A percentile compares a stretch with the other conserved stretches of the same genome.
Evolutionary conservation across 768 basidiomycete species (phyloP).

Genomic region (Porpolomopsis calyptriformis): DNA sequence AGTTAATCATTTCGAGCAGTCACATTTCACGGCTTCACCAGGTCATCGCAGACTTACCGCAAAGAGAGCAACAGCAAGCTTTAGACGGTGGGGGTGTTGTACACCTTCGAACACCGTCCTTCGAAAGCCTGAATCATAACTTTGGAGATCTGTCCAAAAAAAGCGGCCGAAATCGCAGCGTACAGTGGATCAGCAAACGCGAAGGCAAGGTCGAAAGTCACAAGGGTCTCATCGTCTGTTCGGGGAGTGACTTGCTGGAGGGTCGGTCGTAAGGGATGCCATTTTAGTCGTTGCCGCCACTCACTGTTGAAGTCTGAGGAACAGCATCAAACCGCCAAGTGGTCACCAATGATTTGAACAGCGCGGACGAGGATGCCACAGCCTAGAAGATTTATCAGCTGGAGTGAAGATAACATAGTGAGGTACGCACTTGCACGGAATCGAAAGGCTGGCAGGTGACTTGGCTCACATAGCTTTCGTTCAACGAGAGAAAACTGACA

Average conservation of each 20-base stretch:
- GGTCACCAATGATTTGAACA: constrained; percentile 65
- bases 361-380: constrained; percentile 56
- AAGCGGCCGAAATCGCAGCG: constrained; percentile 68
- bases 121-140: constrained; percentile 93
- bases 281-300: not conserved
- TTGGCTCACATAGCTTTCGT: constrained; percentile 77
- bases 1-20: no score
- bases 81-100: constrained; percentile 32
- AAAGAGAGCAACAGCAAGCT: not conserved
- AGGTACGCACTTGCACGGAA: constrained; percentile 61
- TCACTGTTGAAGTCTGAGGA: constrained; percentile 29
- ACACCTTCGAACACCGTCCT: constrained; percentile 63
- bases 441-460: constrained; percentile 74
- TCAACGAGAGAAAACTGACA: constrained; percentile 79
- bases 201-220: constrained; percentile 77
- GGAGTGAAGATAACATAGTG: not conserved
- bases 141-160: constrained; percentile 79
- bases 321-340: constrained; percentile 60
- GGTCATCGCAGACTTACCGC: no score
- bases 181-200: constrained; percentile 83
- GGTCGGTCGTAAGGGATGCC: constrained; percentile 1
- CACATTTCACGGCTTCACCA: no score
- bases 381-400: constrained; percentile 36
- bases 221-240: constrained; percentile 50
- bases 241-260: not conserved